Conservation (phyloP, 2,329 filamentous ascomycete species). For the Rhexocercosporidium sp. region DNA sequence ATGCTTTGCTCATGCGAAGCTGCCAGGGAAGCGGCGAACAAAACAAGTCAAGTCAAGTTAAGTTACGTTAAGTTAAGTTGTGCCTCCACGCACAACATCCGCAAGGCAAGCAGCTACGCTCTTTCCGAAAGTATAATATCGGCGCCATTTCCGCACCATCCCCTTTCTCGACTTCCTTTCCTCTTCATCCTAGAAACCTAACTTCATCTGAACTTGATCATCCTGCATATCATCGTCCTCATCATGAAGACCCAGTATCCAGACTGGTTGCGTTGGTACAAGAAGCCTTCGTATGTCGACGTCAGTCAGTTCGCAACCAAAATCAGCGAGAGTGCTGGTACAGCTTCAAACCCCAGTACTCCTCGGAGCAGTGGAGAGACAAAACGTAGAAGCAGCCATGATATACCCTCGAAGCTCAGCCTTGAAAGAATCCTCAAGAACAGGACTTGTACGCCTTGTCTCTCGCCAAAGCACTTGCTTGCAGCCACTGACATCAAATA, state of each 20-base stretch:
- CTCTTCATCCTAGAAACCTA: neutral
- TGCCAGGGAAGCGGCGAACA: neutral
- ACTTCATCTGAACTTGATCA: neutral
- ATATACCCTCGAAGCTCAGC: conserved; percentile 48
- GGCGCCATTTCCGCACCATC: conserved; percentile 1
- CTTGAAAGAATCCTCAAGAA: conserved; percentile 54
- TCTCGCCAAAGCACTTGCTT: neutral
- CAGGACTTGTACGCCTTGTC: conserved; percentile 48
- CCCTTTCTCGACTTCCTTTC: neutral
- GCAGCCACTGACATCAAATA: neutral
- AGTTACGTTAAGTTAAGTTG: neutral
- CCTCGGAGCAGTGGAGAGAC: conserved; percentile 45
- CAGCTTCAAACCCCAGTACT: conserved; percentile 7
- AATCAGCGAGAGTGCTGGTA: conserved; percentile 38
- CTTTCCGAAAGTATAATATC: conserved; percentile 12
- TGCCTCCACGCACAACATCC: neutral
- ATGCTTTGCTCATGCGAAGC: neutral
- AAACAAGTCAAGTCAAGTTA: neutral
- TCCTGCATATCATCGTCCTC: neutral
- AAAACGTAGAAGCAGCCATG: conserved; percentile 44
- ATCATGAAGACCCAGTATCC: conserved; percentile 7
- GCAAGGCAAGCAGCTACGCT: neutral
- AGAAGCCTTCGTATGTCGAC: conserved; percentile 55
- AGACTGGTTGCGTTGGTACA: conserved; percentile 52
- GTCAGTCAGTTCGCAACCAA: conserved; percentile 51